These are phyloP conservation scores for Eucalyptus rudis DNA, from an alignment of 345 rosid genomes.

Conservation along the genomic window DNA sequence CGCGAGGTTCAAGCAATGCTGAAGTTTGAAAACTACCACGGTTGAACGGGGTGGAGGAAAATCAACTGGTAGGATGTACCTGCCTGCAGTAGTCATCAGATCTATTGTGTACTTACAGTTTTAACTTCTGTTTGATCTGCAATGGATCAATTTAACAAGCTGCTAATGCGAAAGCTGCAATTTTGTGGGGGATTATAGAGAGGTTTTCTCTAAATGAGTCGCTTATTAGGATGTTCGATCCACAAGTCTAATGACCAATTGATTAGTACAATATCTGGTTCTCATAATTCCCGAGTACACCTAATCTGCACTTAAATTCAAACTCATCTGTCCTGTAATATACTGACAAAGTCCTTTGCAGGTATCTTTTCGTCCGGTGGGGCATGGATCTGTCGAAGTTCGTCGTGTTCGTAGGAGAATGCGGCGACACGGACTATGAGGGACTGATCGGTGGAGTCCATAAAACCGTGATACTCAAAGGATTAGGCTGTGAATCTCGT, in stretches of 20 bases:
- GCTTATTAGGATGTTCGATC: background rate
- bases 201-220: background rate
- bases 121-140: background rate
- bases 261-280: background rate
- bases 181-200: background rate
- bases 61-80: background rate
- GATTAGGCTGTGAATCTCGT: constrained; percentile 40
- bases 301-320: background rate
- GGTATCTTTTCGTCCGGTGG: constrained; percentile 92
- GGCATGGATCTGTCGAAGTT: constrained; percentile 71
- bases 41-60: background rate
- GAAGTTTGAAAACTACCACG: background rate
- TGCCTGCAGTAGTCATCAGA: background rate
- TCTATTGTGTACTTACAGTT: background rate
- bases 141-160: background rate
- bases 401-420: constrained; percentile 82
- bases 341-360: background rate
- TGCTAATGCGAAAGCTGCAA: background rate
- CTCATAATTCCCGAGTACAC: background rate
- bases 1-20: background rate
- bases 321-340: background rate
- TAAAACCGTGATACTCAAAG: constrained; percentile 57
- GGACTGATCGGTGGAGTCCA: constrained; percentile 85
- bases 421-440: constrained; percentile 93
- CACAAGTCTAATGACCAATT: background rate